These are phyloP conservation scores for Castanea sativa DNA, from an alignment of 306 rosid species.

Conservation along the genomic window DNA sequence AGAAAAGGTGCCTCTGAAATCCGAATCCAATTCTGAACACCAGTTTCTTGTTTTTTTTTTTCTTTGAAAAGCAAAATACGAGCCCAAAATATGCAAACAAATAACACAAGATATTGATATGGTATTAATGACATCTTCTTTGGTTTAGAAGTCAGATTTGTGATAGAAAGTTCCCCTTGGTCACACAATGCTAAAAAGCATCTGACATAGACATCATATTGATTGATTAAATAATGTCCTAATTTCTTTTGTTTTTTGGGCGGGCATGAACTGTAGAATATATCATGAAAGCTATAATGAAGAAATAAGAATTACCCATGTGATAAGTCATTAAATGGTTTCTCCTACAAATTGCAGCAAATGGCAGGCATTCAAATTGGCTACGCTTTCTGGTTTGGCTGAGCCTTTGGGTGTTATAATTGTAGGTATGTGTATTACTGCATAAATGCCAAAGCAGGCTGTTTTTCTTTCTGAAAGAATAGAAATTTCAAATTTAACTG, in stretches of 20 bases:
- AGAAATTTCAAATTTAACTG: slow-evolving; percentile 9
- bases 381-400: slow-evolving; percentile 95
- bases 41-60: background rate
- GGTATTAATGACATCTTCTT: background rate
- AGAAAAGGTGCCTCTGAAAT: background rate
- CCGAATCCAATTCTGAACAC: background rate
- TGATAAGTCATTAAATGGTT: slow-evolving; percentile 10
- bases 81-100: background rate
- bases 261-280: background rate
- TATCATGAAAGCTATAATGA: slow-evolving; percentile 15
- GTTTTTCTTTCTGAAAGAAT: slow-evolving; percentile 15
- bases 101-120: background rate
- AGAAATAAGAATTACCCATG: slow-evolving; percentile 16
- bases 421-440: slow-evolving; percentile 62
- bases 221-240: background rate
- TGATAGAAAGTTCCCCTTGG: background rate
- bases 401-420: slow-evolving; percentile 93
- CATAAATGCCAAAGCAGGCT: slow-evolving; percentile 6
- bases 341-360: slow-evolving; percentile 50
- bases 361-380: slow-evolving; percentile 99
- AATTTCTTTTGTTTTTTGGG: background rate
- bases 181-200: background rate
- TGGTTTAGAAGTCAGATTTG: background rate
- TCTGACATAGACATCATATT: background rate
- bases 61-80: background rate